These are phyloP conservation scores for Pythium guiyangense DNA, from an alignment of 352 stramenopile species.

Conservation along the genomic window DNA sequence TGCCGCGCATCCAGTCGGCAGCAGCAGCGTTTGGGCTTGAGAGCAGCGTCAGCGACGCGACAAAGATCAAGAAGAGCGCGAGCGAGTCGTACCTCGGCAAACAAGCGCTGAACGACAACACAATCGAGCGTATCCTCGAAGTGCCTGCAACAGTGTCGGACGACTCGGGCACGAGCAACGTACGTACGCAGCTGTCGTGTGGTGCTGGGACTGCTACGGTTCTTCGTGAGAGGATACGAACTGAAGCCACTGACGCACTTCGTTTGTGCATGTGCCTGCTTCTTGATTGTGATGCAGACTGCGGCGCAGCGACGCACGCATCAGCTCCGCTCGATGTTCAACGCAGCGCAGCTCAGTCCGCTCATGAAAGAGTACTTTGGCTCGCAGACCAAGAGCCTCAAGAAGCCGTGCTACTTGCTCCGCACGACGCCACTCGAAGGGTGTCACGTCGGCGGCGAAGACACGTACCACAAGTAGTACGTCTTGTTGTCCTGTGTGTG, in stretches of 20 bases:
- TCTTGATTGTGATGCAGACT: background rate
- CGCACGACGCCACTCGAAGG: constrained; percentile 70
- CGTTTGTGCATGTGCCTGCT: constrained; percentile 5
- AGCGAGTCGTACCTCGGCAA: constrained; percentile 57
- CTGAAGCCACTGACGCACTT: background rate
- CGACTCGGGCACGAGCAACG: background rate
- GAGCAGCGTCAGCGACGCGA: background rate
- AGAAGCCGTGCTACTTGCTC: constrained; percentile 67
- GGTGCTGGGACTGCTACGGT: no score
- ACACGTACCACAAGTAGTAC: constrained; percentile 78
- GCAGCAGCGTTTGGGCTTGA: constrained; percentile 3
- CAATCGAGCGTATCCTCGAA: constrained; percentile 50
- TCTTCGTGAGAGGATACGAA: background rate
- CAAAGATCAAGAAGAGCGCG: constrained; percentile 27
- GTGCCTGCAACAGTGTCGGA: background rate
- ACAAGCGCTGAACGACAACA: constrained; percentile 47
- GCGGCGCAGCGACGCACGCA: constrained; percentile 34
- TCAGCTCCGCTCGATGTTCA: constrained; percentile 69
- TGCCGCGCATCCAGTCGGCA: constrained; percentile 25
- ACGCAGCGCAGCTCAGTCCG: constrained; percentile 73
- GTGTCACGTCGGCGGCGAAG: constrained; percentile 72
- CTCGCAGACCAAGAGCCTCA: constrained; percentile 46
- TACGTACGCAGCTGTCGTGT: constrained; percentile 2
- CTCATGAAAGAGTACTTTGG: constrained; percentile 77
- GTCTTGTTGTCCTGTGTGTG: constrained; percentile 2